These are phyloP conservation scores for Fusarium zealandicum DNA, from an alignment of 2,329 filamentous ascomycete species.

Conservation along the genomic window DNA sequence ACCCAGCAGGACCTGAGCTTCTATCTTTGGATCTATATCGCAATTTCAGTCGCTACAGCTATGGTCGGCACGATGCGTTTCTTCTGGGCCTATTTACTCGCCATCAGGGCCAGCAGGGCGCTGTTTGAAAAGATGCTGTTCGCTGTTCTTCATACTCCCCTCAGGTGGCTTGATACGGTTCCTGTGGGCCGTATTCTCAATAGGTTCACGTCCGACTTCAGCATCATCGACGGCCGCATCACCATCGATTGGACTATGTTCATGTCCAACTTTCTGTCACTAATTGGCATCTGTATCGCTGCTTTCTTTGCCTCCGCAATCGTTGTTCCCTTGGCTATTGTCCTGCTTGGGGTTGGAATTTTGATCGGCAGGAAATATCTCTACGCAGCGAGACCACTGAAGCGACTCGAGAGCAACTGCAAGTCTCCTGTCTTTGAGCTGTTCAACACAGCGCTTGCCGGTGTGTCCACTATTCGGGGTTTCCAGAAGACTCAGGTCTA, in stretches of 20 bases:
- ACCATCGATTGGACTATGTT: slow-evolving; percentile 69
- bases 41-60: slow-evolving; percentile 68
- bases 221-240: slow-evolving; percentile 72
- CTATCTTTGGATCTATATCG: slow-evolving; percentile 75
- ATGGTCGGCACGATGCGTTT: slow-evolving; percentile 69
- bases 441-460: slow-evolving; percentile 75
- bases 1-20: slow-evolving; percentile 57
- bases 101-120: slow-evolving; percentile 71
- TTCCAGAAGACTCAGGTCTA: slow-evolving; percentile 75
- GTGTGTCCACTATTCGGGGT: slow-evolving; percentile 77
- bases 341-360: slow-evolving; percentile 65
- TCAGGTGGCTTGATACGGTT: slow-evolving; percentile 83
- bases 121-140: slow-evolving; percentile 73
- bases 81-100: slow-evolving; percentile 68
- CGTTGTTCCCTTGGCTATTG: slow-evolving; percentile 67
- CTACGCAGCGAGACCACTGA: slow-evolving; percentile 74
- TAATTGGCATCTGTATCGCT: slow-evolving; percentile 72
- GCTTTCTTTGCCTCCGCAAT: slow-evolving; percentile 71
- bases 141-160: slow-evolving; percentile 72
- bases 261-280: slow-evolving; percentile 64
- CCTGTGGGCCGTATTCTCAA: slow-evolving; percentile 80
- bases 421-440: slow-evolving; percentile 84
- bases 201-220: slow-evolving; percentile 80
- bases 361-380: slow-evolving; percentile 69
- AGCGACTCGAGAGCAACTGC: slow-evolving; percentile 77